These are phyloP conservation scores for Lentinula aciculospora DNA, from an alignment of 768 basidiomycete genomes.

Conservation along the genomic window DNA sequence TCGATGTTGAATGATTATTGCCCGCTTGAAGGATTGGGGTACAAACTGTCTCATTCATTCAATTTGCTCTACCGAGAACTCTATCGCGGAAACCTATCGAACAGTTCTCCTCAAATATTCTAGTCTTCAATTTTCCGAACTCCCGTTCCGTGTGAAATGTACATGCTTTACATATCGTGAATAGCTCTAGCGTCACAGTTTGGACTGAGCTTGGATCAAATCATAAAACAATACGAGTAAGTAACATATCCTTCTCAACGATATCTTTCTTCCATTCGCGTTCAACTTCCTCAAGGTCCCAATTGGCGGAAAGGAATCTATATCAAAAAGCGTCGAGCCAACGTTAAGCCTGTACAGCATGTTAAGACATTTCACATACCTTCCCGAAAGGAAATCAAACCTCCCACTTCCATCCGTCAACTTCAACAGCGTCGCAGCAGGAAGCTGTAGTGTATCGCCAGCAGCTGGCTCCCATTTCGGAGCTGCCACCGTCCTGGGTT, in stretches of 20 bases:
- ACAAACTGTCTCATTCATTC: no score
- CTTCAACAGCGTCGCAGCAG: conserved; percentile 14
- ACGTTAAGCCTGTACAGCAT: not conserved
- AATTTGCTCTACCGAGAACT: no score
- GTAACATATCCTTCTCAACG: conserved; percentile 10
- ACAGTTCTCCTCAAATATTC: no score
- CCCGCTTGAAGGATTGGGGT: no score
- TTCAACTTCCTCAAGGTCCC: conserved; percentile 11
- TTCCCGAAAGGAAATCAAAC: conserved; percentile 15
- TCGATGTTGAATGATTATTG: no score
- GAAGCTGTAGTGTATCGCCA: conserved; percentile 13
- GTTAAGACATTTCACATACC: not conserved
- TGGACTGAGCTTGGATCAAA: no score
- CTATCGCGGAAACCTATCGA: no score
- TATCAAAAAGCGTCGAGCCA: not conserved
- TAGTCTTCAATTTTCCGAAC: no score
- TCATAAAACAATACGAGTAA: not conserved
- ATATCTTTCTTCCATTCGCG: conserved; percentile 10
- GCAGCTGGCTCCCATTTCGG: conserved; percentile 6
- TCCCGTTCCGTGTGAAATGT: no score
- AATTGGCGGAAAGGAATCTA: conserved; percentile 12
- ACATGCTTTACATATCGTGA: no score
- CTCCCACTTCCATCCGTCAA: conserved; percentile 14
- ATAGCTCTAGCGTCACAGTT: no score
- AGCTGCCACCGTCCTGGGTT: not conserved